These are phyloP conservation scores for Castanea crenata DNA, from an alignment of 306 rosid genomes.

Conservation along the genomic window DNA sequence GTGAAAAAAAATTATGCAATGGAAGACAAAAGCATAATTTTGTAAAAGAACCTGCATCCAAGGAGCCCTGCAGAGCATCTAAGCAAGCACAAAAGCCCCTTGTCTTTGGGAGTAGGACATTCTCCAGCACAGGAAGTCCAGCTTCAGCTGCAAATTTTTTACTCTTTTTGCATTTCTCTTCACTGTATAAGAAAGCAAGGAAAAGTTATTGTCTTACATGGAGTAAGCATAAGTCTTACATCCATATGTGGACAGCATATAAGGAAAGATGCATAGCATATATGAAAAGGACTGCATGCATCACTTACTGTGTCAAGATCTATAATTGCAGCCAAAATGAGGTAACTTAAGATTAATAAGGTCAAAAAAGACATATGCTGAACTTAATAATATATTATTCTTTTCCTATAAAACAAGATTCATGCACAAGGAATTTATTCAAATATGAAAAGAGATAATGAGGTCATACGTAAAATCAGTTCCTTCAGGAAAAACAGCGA, in stretches of 20 bases:
- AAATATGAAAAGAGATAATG: conserved; percentile 11
- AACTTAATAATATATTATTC: not conserved
- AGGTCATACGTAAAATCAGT: conserved; percentile 77
- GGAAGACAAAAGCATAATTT: conserved; percentile 4
- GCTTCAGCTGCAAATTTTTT: conserved; percentile 65
- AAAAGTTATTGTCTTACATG: conserved; percentile 4
- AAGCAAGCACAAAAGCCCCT: conserved; percentile 88
- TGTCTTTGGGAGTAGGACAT: conserved; percentile 86
- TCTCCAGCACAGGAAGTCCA: conserved; percentile 70
- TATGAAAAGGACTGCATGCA: not conserved
- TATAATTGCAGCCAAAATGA: conserved; percentile 16
- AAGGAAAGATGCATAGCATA: not conserved
- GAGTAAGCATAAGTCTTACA: not conserved
- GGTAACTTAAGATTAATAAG: conserved; percentile 6
- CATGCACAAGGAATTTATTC: conserved; percentile 13
- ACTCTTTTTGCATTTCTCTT: conserved; percentile 64
- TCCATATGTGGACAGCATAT: not conserved
- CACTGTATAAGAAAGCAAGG: conserved; percentile 46
- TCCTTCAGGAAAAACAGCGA: conserved; percentile 95
- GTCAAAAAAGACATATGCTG: conserved; percentile 1
- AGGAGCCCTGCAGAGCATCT: conserved; percentile 61
- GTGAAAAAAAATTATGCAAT: not conserved
- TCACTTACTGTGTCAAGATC: not conserved
- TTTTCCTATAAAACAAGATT: not conserved
- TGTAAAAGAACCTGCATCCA: conserved; percentile 76